Percentiles rank a stretch among this genome's conserved stretches.
These are phyloP conservation scores for Dioszegia crocea DNA, from an alignment of 768 basidiomycete species.

Conservation along the genomic window DNA sequence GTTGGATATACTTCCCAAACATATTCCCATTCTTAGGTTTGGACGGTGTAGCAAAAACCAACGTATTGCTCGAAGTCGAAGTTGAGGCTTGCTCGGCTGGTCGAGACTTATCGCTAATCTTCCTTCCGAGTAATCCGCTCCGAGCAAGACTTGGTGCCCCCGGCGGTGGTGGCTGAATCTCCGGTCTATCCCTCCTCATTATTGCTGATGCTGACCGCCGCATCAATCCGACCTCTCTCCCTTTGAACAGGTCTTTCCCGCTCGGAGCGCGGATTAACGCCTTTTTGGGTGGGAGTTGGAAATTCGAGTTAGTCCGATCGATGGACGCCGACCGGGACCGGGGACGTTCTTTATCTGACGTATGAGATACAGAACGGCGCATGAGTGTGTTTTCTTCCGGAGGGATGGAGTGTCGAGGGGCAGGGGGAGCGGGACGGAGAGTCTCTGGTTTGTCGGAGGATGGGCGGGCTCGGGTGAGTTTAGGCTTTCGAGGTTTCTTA, in stretches of 20 bases:
- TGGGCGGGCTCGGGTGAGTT: constrained; percentile 26
- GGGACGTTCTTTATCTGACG: neutral
- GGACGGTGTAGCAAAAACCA: constrained; percentile 43
- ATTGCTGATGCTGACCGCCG: constrained; percentile 32
- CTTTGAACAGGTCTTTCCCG: constrained; percentile 43
- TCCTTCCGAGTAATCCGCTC: constrained; percentile 30
- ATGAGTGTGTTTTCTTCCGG: neutral
- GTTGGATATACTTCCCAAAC: constrained; percentile 7
- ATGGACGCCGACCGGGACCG: constrained; percentile 2
- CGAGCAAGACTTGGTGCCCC: neutral
- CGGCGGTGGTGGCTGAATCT: neutral
- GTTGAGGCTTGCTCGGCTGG: neutral
- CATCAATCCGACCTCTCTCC: constrained; percentile 40
- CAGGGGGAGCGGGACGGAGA: neutral
- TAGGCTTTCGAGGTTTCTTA: constrained; percentile 36
- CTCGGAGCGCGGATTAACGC: constrained; percentile 25
- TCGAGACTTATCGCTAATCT: constrained; percentile 28
- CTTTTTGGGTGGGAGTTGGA: constrained; percentile 8
- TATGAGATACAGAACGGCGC: constrained; percentile 7
- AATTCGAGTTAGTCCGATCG: neutral
- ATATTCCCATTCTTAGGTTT: constrained; percentile 22
- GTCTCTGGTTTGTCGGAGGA: constrained; percentile 4
- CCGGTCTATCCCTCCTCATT: constrained; percentile 6
- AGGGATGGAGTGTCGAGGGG: neutral
- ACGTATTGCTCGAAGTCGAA: constrained; percentile 5